A percentile compares a stretch with the other conserved stretches of the same genome.
These are phyloP conservation scores for Huntiella omanensis DNA, from an alignment of 2,329 filamentous ascomycete species.

Conservation along the genomic window DNA sequence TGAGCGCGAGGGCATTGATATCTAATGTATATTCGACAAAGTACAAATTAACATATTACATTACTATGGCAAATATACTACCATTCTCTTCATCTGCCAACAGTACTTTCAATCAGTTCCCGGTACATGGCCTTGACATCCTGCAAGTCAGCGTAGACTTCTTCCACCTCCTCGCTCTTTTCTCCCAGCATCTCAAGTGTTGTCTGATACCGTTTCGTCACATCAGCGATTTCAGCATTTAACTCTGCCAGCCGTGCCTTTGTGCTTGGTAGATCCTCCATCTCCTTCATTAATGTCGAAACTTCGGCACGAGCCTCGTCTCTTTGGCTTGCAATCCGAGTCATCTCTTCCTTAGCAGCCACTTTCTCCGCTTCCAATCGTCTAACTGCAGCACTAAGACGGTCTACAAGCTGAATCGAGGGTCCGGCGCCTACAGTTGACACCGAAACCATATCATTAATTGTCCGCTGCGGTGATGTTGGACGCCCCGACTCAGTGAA, in stretches of 20 bases:
- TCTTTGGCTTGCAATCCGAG: constrained; percentile 61
- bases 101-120: constrained; percentile 71
- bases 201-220: constrained; percentile 69
- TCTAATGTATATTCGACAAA: background rate
- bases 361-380: constrained; percentile 85
- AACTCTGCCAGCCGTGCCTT: constrained; percentile 42
- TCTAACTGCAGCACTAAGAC: constrained; percentile 85
- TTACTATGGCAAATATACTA: background rate
- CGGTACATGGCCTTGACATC: constrained; percentile 95
- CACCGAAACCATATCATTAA: constrained; percentile 72
- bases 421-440: constrained; percentile 83
- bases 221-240: constrained; percentile 45
- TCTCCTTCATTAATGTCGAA: constrained; percentile 73
- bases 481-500: constrained; percentile 33
- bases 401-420: constrained; percentile 84
- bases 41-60: background rate
- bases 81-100: constrained; percentile 18
- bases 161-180: constrained; percentile 89
- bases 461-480: constrained; percentile 46
- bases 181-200: constrained; percentile 89
- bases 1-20: constrained; percentile 59
- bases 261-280: constrained; percentile 48
- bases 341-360: constrained; percentile 68
- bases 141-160: constrained; percentile 69
- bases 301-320: constrained; percentile 87